Conservation (phyloP, 2,329 filamentous ascomycete species). For the Myriosclerotinia duriaeana region DNA sequence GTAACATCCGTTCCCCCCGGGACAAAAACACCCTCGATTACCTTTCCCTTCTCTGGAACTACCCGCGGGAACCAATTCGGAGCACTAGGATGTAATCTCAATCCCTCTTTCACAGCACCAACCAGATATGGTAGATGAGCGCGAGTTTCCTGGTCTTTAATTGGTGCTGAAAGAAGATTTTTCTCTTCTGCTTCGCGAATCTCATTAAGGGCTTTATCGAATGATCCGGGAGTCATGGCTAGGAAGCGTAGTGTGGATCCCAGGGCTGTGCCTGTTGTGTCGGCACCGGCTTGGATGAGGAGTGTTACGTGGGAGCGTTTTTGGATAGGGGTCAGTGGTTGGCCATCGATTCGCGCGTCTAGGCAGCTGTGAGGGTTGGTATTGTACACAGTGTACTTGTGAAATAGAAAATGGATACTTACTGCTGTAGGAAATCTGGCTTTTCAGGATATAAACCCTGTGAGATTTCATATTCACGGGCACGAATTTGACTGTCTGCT, state of each 20-base stretch:
- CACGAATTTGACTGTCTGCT: background rate
- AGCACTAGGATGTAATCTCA: background rate
- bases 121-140: constrained; percentile 15
- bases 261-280: constrained; percentile 26
- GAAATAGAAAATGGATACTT: background rate
- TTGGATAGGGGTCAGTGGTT: constrained; percentile 20
- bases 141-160: constrained; percentile 4
- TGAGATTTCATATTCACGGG: constrained; percentile 2
- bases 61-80: background rate
- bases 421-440: constrained; percentile 16
- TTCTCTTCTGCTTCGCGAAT: background rate
- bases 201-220: background rate
- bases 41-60: background rate
- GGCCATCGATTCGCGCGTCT: constrained; percentile 7
- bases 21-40: background rate
- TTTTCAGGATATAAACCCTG: constrained; percentile 8
- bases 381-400: background rate
- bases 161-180: constrained; percentile 9
- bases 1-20: constrained; percentile 45
- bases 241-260: constrained; percentile 18
- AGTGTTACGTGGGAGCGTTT: constrained; percentile 21
- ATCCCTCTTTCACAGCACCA: background rate
- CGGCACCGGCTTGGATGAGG: constrained; percentile 28
- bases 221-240: background rate
- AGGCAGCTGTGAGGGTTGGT: background rate